These are phyloP conservation scores for Aphanomyces cochlioides DNA, from an alignment of 352 stramenopile species.

Conservation along the genomic window DNA sequence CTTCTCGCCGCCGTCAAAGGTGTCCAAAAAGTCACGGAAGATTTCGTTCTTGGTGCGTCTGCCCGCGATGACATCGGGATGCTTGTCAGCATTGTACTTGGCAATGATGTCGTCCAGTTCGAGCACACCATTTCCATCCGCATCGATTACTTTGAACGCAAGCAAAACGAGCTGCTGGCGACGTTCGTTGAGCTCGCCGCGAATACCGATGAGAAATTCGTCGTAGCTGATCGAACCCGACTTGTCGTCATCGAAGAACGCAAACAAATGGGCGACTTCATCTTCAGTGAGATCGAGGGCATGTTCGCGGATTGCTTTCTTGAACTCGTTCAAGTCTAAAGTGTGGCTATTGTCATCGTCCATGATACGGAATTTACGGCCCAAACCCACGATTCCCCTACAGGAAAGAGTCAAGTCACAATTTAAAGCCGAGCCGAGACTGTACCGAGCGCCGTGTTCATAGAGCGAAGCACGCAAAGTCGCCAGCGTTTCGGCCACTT, in stretches of 20 bases:
- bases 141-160: conserved; percentile 75
- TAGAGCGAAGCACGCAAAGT: conserved; percentile 67
- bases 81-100: conserved; percentile 76
- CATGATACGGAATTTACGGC: conserved; percentile 86
- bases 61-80: conserved; percentile 80
- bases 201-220: conserved; percentile 75
- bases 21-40: conserved; percentile 81
- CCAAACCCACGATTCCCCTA: conserved; percentile 65
- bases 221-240: conserved; percentile 80
- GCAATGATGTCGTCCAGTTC: conserved; percentile 68
- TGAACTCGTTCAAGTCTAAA: conserved; percentile 69
- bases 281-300: conserved; percentile 50
- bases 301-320: conserved; percentile 70
- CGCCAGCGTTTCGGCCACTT: conserved; percentile 57
- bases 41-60: conserved; percentile 67
- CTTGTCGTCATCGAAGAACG: conserved; percentile 77
- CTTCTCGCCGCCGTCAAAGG: conserved; percentile 83
- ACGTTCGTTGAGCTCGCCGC: conserved; percentile 67
- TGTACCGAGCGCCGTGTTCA: conserved; percentile 64
- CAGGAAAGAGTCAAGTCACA: too few relatives aligned
- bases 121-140: conserved; percentile 64
- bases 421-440: background rate
- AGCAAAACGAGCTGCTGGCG: conserved; percentile 69
- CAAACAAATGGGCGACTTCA: conserved; percentile 73
- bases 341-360: conserved; percentile 83